Percentiles rank a stretch among this genome's conserved stretches.
phyloP scores from a whole-genome alignment of 2,329 filamentous ascomycete species.

The Pyrenophora teres region DNA sequence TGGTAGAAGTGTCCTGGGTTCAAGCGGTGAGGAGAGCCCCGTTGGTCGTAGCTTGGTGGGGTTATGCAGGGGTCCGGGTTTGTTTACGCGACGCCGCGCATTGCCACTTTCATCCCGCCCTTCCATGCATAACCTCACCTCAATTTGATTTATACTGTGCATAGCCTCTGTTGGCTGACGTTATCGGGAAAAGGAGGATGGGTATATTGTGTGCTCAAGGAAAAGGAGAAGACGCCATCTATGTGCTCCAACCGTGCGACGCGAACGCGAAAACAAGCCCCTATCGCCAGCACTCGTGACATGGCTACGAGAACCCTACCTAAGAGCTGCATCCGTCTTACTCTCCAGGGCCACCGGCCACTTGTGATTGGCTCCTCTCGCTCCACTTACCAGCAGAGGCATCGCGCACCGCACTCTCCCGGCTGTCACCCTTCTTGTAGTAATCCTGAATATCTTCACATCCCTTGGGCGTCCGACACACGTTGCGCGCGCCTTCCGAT shows the following conservation, averaged over 20 bases:
- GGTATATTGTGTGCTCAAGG: conserved; percentile 2
- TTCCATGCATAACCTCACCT: conserved; percentile 5
- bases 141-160: not conserved
- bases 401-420: conserved; percentile 30
- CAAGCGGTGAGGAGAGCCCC: conserved; percentile 23
- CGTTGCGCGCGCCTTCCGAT: conserved; percentile 57
- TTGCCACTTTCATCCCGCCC: conserved; percentile 7
- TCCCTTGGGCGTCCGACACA: conserved; percentile 67
- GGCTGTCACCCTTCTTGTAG: conserved; percentile 23
- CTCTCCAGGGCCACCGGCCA: conserved; percentile 35
- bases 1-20: conserved; percentile 20
- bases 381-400: conserved; percentile 41
- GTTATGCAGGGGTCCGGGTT: conserved; percentile 21
- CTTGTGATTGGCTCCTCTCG: conserved; percentile 32
- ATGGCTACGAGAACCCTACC: conserved; percentile 14
- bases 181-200: not conserved
- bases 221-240: not conserved
- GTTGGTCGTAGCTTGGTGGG: conserved; percentile 29
- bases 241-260: not conserved
- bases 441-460: conserved; percentile 57
- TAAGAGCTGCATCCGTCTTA: conserved; percentile 23
- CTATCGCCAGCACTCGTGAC: not conserved
- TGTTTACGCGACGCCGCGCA: conserved; percentile 23
- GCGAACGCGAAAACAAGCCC: too few species aligned
- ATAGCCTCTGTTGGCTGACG: too few species aligned